Percentiles rank a stretch among this genome's conserved stretches.
These are phyloP conservation scores for Euphorbia celastroides DNA, from an alignment of 441 rosid species.

Conservation along the genomic window DNA sequence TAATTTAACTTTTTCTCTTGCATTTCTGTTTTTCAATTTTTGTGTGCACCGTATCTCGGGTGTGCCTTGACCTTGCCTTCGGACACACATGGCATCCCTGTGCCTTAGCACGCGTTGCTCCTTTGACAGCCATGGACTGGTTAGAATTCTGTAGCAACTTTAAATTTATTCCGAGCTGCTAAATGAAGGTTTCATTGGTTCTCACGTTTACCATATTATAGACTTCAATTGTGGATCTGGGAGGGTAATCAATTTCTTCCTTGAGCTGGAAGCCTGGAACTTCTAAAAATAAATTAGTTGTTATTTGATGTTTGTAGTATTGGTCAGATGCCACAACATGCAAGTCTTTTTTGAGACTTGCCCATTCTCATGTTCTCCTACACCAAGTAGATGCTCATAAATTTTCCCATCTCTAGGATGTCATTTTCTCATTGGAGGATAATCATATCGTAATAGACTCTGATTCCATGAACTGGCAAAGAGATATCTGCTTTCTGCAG, in stretches of 20 bases:
- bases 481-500: slow-evolving; percentile 4
- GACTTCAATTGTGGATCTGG: not conserved
- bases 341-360: not conserved
- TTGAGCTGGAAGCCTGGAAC: not conserved
- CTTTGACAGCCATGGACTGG: no score
- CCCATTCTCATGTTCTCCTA: not conserved
- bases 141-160: not conserved
- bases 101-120: no score
- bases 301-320: not conserved
- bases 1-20: no score
- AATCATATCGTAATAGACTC: not conserved
- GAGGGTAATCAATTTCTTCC: not conserved
- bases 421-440: not conserved
- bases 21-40: no score
- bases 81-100: no score
- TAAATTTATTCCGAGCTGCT: not conserved
- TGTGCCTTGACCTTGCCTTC: no score
- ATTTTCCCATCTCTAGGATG: not conserved
- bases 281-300: not conserved
- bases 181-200: slow-evolving; percentile 1
- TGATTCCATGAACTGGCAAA: not conserved
- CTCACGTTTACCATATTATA: not conserved
- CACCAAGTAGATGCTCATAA: not conserved
- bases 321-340: not conserved
- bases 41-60: no score